Conservation (phyloP, 2,329 filamentous ascomycete species). For the Penicillium fuscoglaucum region DNA sequence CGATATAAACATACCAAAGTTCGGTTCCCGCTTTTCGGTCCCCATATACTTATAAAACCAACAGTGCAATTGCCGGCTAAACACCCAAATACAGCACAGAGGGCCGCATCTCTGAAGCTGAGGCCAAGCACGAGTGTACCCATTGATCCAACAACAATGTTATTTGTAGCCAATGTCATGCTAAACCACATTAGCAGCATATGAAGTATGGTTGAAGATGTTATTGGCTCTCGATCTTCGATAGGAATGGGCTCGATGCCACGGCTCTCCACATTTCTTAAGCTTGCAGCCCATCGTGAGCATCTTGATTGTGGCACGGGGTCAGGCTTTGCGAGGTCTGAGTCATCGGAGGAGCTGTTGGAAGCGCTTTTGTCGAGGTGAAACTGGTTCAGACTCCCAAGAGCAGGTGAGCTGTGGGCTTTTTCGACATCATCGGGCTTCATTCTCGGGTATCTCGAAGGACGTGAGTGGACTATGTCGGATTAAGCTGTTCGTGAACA, state of each 20-base stretch:
- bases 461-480: background rate
- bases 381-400: constrained; percentile 26
- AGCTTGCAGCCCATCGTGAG: constrained; percentile 24
- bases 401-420: constrained; percentile 23
- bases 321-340: constrained; percentile 12
- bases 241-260: constrained; percentile 32
- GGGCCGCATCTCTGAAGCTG: constrained; percentile 43
- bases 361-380: constrained; percentile 22
- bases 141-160: constrained; percentile 45
- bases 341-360: background rate
- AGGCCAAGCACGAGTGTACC: constrained; percentile 43
- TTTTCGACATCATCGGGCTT: constrained; percentile 30
- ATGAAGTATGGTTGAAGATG: constrained; percentile 29
- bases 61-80: constrained; percentile 36
- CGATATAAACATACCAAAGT: constrained; percentile 37
- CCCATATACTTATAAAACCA: constrained; percentile 47
- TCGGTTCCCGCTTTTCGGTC: constrained; percentile 44
- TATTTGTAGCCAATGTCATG: constrained; percentile 43
- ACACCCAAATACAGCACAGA: constrained; percentile 42
- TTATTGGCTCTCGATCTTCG: constrained; percentile 31
- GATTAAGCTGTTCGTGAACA: background rate
- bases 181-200: constrained; percentile 43
- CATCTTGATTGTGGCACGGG: constrained; percentile 18
- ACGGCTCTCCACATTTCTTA: constrained; percentile 29
- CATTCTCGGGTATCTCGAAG: constrained; percentile 11